Evolutionary conservation across 2,329 filamentous ascomycete genomes (phyloP).

Genomic region (Microdochium nivale): DNA sequence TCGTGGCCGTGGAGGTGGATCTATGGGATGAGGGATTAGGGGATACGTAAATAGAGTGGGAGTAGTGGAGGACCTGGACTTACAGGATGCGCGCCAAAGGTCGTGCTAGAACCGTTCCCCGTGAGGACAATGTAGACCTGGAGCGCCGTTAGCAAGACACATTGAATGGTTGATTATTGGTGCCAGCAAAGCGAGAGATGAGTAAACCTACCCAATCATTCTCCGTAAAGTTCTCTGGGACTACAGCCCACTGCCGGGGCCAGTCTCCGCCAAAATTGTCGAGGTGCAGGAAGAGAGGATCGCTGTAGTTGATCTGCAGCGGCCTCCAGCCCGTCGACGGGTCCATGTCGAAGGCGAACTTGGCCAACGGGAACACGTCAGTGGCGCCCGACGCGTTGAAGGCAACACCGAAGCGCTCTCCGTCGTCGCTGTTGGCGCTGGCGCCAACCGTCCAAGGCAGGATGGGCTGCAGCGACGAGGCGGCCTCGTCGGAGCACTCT

Average conservation of each 20-base stretch:
- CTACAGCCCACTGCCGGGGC: conserved; percentile 7
- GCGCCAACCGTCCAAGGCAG: conserved; percentile 10
- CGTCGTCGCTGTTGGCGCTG: conserved; percentile 4
- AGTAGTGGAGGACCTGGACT: neutral
- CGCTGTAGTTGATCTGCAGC: conserved; percentile 30
- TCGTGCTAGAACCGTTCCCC: neutral
- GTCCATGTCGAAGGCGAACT: conserved; percentile 1
- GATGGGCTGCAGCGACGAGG: conserved; percentile 16
- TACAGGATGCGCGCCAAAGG: neutral
- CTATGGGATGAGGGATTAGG: neutral
- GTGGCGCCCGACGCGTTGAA: conserved; percentile 40
- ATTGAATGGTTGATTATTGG: too few species aligned
- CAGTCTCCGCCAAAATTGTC: conserved; percentile 4
- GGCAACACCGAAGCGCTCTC: neutral
- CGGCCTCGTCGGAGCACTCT: conserved; percentile 18
- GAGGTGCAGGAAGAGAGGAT: conserved; percentile 25
- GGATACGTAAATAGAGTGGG: neutral
- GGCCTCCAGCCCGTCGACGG: neutral
- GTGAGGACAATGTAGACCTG: neutral
- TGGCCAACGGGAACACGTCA: neutral
- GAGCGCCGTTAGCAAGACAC: too few species aligned
- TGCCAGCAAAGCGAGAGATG: too few species aligned
- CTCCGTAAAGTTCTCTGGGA: conserved; percentile 8
- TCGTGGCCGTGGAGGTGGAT: conserved; percentile 25
- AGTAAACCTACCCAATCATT: conserved; percentile 5